phyloP scores from a whole-genome alignment of 2,329 filamentous ascomycete genomes.

The Aspergillus persii region DNA sequence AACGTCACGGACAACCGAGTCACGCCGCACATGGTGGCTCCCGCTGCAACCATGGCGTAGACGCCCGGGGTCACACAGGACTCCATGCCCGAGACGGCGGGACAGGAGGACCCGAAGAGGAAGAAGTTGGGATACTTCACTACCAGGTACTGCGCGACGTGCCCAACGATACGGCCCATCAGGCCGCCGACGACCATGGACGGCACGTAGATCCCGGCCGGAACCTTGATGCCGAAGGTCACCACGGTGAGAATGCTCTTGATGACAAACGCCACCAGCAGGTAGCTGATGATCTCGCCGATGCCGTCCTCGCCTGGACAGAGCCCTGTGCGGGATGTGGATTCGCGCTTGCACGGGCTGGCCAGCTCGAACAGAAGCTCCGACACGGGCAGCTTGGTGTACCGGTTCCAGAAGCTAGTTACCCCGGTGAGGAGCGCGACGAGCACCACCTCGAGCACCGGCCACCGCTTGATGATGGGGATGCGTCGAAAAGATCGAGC shows the following conservation, averaged over 20 bases:
- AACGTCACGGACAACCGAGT: conserved; percentile 90
- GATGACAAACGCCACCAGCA: conserved; percentile 78
- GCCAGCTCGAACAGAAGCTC: conserved; percentile 89
- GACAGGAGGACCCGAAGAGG: conserved; percentile 70
- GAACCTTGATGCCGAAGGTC: conserved; percentile 94
- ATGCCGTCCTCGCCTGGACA: conserved; percentile 78
- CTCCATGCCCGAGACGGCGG: conserved; percentile 63
- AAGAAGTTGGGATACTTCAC: conserved; percentile 68
- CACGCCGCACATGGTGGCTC: conserved; percentile 96
- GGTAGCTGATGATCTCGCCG: conserved; percentile 67
- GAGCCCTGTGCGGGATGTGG: conserved; percentile 68
- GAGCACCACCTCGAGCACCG: conserved; percentile 81
- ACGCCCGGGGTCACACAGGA: conserved; percentile 95
- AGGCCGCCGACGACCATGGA: conserved; percentile 98
- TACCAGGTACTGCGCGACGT: conserved; percentile 78
- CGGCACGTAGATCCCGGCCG: conserved; percentile 94
- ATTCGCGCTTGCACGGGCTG: conserved; percentile 72
- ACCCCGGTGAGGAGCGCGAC: conserved; percentile 83
- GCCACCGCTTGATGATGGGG: conserved; percentile 73
- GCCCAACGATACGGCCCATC: conserved; percentile 83
- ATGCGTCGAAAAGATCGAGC: conserved; percentile 84
- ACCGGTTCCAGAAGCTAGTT: conserved; percentile 87
- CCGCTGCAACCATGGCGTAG: conserved; percentile 90
- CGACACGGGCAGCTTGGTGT: conserved; percentile 84
- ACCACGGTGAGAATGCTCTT: conserved; percentile 86